phyloP scores from a whole-genome alignment of 371 early-diverging fungal species.

The Lichtheimia hyalospora region DNA sequence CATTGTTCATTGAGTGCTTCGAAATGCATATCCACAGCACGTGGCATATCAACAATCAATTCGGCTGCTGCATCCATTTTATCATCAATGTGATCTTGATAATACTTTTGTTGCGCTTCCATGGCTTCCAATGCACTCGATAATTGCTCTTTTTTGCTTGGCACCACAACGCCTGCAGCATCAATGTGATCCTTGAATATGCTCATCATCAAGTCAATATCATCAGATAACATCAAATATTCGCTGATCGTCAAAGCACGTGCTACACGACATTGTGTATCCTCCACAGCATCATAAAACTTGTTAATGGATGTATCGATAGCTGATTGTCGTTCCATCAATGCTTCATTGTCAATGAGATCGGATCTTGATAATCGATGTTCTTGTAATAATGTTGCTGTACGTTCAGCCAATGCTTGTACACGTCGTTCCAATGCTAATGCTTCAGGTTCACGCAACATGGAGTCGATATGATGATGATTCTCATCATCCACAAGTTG shows the following conservation, averaged over 20 bases:
- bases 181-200: slow-evolving; percentile 1
- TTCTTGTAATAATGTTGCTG: slow-evolving; percentile 1
- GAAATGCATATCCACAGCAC: not conserved
- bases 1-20: slow-evolving; percentile 4
- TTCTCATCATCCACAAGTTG: not conserved
- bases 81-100: slow-evolving; percentile 5
- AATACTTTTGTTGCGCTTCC: slow-evolving; percentile 13
- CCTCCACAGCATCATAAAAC: not conserved
- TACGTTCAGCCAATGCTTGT: not conserved
- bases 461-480: slow-evolving; percentile 2
- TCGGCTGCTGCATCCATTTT: slow-evolving; percentile 1
- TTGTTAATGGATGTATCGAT: not conserved
- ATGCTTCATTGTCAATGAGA: not conserved
- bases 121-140: not conserved
- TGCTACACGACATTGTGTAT: slow-evolving; percentile 3
- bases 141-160: slow-evolving; percentile 7
- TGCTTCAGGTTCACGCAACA: slow-evolving; percentile 12
- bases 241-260: slow-evolving; percentile 9
- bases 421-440: slow-evolving; percentile 5
- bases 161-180: not conserved
- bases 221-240: slow-evolving; percentile 10
- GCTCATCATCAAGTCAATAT: slow-evolving; percentile 9
- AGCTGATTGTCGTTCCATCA: not conserved
- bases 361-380: not conserved
- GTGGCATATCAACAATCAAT: not conserved